Conservation (phyloP, 2,329 filamentous ascomycete genomes). For the Tolypocladium nubicola region DNA sequence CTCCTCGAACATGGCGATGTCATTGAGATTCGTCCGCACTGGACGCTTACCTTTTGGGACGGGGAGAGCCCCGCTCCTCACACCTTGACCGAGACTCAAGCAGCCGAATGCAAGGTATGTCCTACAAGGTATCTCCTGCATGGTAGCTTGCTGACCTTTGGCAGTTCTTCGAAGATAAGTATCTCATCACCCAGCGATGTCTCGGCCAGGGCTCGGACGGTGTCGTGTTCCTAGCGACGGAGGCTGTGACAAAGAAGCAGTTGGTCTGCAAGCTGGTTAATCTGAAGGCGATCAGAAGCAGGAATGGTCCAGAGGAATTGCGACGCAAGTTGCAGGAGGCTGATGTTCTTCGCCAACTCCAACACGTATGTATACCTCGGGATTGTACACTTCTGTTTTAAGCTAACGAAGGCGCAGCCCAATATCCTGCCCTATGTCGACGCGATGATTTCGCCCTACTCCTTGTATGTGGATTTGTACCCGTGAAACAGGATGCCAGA, state of each 20-base stretch:
- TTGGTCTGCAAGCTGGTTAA: slow-evolving; percentile 59
- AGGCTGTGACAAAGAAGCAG: slow-evolving; percentile 43
- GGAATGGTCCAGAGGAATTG: slow-evolving; percentile 15
- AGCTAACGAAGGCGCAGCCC: slow-evolving; percentile 27
- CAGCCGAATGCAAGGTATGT: slow-evolving; percentile 20
- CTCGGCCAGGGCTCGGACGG: slow-evolving; percentile 27
- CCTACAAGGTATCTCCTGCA: too few relatives aligned
- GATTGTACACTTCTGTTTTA: not conserved
- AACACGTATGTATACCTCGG: slow-evolving; percentile 32
- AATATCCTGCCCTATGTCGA: slow-evolving; percentile 43
- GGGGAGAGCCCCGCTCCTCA: slow-evolving; percentile 10
- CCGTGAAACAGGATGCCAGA: too few relatives aligned
- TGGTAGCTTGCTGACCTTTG: not conserved
- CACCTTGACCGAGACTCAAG: slow-evolving; percentile 18
- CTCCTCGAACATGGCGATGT: slow-evolving; percentile 40
- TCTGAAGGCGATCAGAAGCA: slow-evolving; percentile 23
- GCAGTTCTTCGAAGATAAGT: slow-evolving; percentile 21
- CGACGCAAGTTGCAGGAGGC: slow-evolving; percentile 36
- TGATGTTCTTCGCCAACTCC: slow-evolving; percentile 40
- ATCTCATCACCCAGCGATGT: slow-evolving; percentile 21
- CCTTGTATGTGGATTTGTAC: slow-evolving; percentile 25
- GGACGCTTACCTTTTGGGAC: slow-evolving; percentile 25
- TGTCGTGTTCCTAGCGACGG: slow-evolving; percentile 27
- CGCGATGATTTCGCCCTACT: slow-evolving; percentile 36
- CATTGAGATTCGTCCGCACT: slow-evolving; percentile 29